Conservation (phyloP, 192 early-diverging fungal species). For the Coemansia sp. region DNA sequence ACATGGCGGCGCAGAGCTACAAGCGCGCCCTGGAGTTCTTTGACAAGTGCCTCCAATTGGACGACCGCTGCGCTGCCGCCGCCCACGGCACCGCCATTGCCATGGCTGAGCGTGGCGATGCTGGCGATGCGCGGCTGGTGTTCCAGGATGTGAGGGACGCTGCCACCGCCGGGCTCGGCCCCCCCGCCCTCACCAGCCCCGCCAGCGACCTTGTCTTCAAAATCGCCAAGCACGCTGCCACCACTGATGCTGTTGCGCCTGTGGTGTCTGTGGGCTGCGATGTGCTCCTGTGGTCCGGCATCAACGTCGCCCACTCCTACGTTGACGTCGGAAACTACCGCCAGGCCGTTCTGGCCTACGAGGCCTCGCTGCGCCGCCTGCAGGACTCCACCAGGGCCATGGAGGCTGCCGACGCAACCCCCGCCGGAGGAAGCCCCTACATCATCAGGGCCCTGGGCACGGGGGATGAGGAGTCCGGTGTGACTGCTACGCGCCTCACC, state of each 20-base stretch:
- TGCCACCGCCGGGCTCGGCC: slow-evolving; percentile 36
- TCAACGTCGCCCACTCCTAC: slow-evolving; percentile 79
- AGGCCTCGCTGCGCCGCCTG: slow-evolving; percentile 57
- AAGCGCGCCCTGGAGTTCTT: slow-evolving; percentile 81
- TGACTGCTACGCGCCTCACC: slow-evolving; percentile 6
- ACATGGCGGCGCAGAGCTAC: slow-evolving; percentile 48
- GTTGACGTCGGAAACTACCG: slow-evolving; percentile 74
- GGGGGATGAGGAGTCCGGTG: no score
- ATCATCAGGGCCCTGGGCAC: not conserved
- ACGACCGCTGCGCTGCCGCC: slow-evolving; percentile 73
- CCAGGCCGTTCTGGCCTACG: slow-evolving; percentile 70
- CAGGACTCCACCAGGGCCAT: slow-evolving; percentile 18
- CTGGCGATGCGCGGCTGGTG: slow-evolving; percentile 62
- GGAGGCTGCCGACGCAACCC: slow-evolving; percentile 4
- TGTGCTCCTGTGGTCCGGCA: slow-evolving; percentile 50
- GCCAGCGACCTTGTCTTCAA: slow-evolving; percentile 37
- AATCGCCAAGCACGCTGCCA: not conserved
- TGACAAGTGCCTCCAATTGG: slow-evolving; percentile 68
- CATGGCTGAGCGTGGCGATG: slow-evolving; percentile 67
- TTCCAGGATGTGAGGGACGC: slow-evolving; percentile 69
- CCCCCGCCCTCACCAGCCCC: slow-evolving; percentile 9
- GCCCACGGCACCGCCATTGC: slow-evolving; percentile 85
- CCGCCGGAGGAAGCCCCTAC: not conserved
- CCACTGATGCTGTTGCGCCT: not conserved
- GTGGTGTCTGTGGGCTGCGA: slow-evolving; percentile 25